Evolutionary conservation across 2,329 filamentous ascomycete species (phyloP).

Genomic region (Colletotrichum sp.): DNA sequence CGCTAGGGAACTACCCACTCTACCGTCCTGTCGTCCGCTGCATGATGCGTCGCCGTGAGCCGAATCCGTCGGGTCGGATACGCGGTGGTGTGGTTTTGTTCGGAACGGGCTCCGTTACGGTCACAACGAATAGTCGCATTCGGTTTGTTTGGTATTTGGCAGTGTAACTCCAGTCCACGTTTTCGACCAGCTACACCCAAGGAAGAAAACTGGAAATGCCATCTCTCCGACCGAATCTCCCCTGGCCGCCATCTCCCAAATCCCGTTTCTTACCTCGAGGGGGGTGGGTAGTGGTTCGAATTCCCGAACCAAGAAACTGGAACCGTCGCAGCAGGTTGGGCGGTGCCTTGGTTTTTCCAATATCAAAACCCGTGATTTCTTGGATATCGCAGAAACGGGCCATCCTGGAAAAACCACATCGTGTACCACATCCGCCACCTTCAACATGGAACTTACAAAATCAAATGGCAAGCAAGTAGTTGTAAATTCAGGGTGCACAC

Average conservation of each 20-base stretch:
- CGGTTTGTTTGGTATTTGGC: background rate
- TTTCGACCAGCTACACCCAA: background rate
- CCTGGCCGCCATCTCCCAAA: background rate
- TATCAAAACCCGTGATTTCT: background rate
- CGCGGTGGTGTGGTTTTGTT: background rate
- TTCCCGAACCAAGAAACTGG: background rate
- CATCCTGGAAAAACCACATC: background rate
- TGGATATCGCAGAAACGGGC: background rate
- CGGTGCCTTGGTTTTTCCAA: background rate
- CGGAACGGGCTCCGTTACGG: slow-evolving; percentile 2
- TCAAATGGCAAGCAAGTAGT: background rate
- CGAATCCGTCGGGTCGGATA: background rate
- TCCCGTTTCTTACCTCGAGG: background rate
- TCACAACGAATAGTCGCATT: background rate
- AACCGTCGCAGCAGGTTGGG: background rate
- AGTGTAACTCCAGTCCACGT: background rate
- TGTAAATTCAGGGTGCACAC: background rate
- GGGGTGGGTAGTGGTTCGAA: background rate
- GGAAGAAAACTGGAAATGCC: background rate
- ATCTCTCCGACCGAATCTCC: background rate
- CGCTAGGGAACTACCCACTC: background rate
- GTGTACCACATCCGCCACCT: background rate
- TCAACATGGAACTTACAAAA: background rate
- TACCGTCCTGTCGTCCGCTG: background rate
- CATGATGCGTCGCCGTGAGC: background rate